Percentiles rank a stretch among this genome's conserved stretches.
Evolutionary conservation across 2,329 filamentous ascomycete species (phyloP).

Genomic region (Cladophialophora yegresii): DNA sequence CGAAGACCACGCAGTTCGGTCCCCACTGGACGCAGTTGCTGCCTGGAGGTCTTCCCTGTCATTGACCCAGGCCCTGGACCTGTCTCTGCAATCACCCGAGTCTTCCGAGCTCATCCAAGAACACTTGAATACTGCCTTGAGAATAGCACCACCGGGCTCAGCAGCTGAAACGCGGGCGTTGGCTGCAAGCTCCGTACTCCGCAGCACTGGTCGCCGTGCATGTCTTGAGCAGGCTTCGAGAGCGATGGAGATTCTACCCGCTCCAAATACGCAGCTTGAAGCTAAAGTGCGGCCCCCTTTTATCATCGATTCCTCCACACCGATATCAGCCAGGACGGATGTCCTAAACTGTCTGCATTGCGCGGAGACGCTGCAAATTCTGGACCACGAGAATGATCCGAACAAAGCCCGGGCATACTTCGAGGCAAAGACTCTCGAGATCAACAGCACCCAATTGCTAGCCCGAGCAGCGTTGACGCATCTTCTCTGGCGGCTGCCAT

Average conservation of each 20-base stretch:
- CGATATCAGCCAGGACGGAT: slow-evolving; percentile 53
- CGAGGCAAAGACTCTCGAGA: slow-evolving; percentile 39
- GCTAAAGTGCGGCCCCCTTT: slow-evolving; percentile 39
- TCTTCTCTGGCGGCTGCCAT: slow-evolving; percentile 31
- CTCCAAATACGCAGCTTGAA: slow-evolving; percentile 35
- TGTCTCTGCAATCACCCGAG: slow-evolving; percentile 57
- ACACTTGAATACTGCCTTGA: slow-evolving; percentile 68
- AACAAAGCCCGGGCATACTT: slow-evolving; percentile 41
- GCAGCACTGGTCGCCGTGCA: slow-evolving; percentile 49
- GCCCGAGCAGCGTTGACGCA: slow-evolving; percentile 31
- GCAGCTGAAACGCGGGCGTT: slow-evolving; percentile 63
- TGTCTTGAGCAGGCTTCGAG: slow-evolving; percentile 44
- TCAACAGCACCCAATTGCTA: slow-evolving; percentile 35
- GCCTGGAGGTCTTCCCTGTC: slow-evolving; percentile 83
- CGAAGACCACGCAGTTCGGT: slow-evolving; percentile 80
- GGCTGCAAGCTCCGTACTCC: slow-evolving; percentile 61
- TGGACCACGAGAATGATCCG: slow-evolving; percentile 44
- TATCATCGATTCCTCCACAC: slow-evolving; percentile 58
- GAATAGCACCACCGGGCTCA: slow-evolving; percentile 75
- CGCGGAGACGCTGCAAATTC: slow-evolving; percentile 59
- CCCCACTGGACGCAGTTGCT: slow-evolving; percentile 83
- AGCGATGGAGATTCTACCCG: slow-evolving; percentile 58
- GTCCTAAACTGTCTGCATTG: slow-evolving; percentile 60
- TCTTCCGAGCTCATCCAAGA: slow-evolving; percentile 50
- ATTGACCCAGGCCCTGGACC: slow-evolving; percentile 68